Evolutionary conservation across 441 rosid species (phyloP).

Genomic region (Mallotus repandus): DNA sequence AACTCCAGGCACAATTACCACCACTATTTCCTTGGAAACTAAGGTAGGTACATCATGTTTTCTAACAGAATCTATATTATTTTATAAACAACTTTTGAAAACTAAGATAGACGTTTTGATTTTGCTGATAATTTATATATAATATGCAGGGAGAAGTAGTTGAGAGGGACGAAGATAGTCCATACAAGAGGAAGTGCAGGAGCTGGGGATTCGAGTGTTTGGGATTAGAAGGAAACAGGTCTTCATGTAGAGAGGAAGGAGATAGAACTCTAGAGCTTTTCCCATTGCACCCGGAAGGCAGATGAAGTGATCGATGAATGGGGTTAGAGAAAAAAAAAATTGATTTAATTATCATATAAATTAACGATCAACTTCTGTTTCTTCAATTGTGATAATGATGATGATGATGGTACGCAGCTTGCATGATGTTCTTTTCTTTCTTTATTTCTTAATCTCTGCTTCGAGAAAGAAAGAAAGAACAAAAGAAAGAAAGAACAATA

Average conservation of each 20-base stretch:
- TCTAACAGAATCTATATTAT: neutral
- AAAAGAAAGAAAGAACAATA: conserved; percentile 33
- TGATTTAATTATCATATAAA: neutral
- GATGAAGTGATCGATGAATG: conserved; percentile 29
- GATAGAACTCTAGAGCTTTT: conserved; percentile 86
- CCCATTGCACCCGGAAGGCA: conserved; percentile 93
- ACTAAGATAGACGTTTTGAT: too few relatives aligned
- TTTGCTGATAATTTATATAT: neutral
- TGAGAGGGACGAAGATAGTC: conserved; percentile 50
- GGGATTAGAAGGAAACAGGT: conserved; percentile 52
- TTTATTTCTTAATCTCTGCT: conserved; percentile 31
- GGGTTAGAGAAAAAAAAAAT: conserved; percentile 11
- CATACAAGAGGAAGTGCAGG: conserved; percentile 80
- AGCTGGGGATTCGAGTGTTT: conserved; percentile 78
- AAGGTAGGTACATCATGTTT: conserved; percentile 30
- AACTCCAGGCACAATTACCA: conserved; percentile 31
- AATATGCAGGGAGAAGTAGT: conserved; percentile 43
- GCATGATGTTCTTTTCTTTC: conserved; percentile 31
- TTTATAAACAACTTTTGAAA: too few relatives aligned
- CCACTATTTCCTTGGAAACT: conserved; percentile 39
- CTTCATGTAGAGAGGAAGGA: conserved; percentile 45
- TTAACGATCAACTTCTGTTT: conserved; percentile 20
- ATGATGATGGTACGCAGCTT: neutral
- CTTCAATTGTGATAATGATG: conserved; percentile 14
- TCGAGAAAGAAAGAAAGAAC: conserved; percentile 30